A percentile compares a stretch with the other conserved stretches of the same genome.
phyloP scores from a whole-genome alignment of 2,329 filamentous ascomycete genomes.

The Zelopaecilomyces penicillatus region DNA sequence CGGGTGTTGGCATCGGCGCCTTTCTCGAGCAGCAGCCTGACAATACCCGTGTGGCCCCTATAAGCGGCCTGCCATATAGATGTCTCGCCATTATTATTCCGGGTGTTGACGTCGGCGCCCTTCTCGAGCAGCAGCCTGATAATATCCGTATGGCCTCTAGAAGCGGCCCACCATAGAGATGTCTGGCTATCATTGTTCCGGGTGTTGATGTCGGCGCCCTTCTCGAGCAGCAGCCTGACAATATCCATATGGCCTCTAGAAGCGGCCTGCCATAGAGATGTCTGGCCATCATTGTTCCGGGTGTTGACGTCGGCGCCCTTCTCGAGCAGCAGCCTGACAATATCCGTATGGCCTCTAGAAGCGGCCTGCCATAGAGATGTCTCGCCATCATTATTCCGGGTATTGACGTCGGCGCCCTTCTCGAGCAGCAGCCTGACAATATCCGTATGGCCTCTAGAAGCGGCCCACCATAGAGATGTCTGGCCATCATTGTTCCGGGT shows the following conservation, averaged over 20 bases:
- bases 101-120: conserved; percentile 12
- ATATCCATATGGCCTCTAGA: conserved; percentile 6
- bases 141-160: conserved; percentile 1
- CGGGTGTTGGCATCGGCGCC: conserved; percentile 6
- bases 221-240: conserved; percentile 8
- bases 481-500: too few species aligned
- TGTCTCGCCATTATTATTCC: not conserved
- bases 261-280: conserved; percentile 6
- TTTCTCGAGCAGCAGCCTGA: conserved; percentile 6
- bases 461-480: too few species aligned
- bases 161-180: not conserved
- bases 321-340: too few species aligned
- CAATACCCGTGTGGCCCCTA: not conserved
- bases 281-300: too few species aligned
- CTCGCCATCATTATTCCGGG: too few species aligned
- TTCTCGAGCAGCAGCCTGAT: conserved; percentile 9
- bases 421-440: too few species aligned
- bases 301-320: too few species aligned
- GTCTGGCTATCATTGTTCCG: conserved; percentile 4
- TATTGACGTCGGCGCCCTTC: too few species aligned
- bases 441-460: too few species aligned
- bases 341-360: too few species aligned
- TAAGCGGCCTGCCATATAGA: conserved; percentile 5
- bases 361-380: too few species aligned
- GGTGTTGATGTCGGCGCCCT: conserved; percentile 14